A percentile compares a stretch with the other conserved stretches of the same genome.
phyloP scores from a whole-genome alignment of 2,329 filamentous ascomycete genomes.

The Botrytis medusae region DNA sequence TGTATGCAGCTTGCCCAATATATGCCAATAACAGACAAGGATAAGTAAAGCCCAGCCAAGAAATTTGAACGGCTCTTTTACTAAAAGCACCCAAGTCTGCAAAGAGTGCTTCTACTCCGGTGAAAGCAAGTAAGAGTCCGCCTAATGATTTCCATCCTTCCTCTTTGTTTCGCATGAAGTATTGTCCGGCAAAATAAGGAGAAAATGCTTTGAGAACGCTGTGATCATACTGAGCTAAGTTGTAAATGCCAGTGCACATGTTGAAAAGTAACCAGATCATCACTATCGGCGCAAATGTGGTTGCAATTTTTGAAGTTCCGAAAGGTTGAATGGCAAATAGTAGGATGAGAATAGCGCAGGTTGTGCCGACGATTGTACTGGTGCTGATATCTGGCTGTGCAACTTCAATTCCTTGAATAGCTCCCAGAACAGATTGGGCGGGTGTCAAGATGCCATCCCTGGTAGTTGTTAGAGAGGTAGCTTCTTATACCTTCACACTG shows the following conservation, averaged over 20 bases:
- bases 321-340: constrained; percentile 66
- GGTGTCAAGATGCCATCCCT: constrained; percentile 66
- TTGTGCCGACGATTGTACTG: constrained; percentile 60
- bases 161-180: constrained; percentile 57
- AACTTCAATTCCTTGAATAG: constrained; percentile 63
- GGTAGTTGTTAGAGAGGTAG: constrained; percentile 16
- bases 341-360: constrained; percentile 62
- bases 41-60: constrained; percentile 67
- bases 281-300: constrained; percentile 64
- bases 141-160: constrained; percentile 65
- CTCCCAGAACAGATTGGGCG: constrained; percentile 68
- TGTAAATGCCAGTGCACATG: constrained; percentile 62
- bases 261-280: constrained; percentile 68
- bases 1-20: constrained; percentile 70
- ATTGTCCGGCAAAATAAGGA: constrained; percentile 60
- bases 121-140: constrained; percentile 73
- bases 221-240: constrained; percentile 52
- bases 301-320: constrained; percentile 60
- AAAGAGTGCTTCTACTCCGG: constrained; percentile 76
- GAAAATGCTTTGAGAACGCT: constrained; percentile 57
- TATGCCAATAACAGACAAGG: constrained; percentile 57
- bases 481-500: neutral
- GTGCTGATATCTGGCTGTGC: constrained; percentile 56
- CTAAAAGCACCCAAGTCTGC: constrained; percentile 76
- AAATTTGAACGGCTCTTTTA: constrained; percentile 67